Percentiles rank a stretch among this genome's conserved stretches.
Conservation (phyloP, 129 eudicot genomes). For the Flaveria brownii region DNA sequence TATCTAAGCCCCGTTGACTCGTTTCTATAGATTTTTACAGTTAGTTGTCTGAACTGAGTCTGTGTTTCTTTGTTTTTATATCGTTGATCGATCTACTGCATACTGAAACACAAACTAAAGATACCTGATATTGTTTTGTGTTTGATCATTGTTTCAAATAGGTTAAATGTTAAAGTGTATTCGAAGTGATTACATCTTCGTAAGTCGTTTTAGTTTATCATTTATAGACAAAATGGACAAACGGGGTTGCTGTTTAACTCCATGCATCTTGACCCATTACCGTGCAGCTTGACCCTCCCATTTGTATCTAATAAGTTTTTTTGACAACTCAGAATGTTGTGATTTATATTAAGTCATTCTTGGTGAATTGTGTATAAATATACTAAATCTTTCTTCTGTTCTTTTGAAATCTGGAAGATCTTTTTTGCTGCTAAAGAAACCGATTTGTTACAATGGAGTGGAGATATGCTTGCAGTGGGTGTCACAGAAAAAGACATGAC, state of each 20-base stretch:
- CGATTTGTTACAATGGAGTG: slow-evolving; percentile 88
- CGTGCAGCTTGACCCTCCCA: too few relatives aligned
- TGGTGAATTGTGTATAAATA: background rate
- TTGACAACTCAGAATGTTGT: background rate
- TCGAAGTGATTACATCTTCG: too few relatives aligned
- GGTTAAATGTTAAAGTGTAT: too few relatives aligned
- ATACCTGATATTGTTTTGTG: slow-evolving; percentile 13
- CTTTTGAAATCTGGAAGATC: slow-evolving; percentile 41
- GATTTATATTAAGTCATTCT: background rate
- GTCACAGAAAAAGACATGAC: slow-evolving; percentile 79
- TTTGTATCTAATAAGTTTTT: background rate
- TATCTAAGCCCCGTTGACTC: too few relatives aligned
- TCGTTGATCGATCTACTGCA: background rate
- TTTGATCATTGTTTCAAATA: background rate
- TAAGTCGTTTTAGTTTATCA: too few relatives aligned
- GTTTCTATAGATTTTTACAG: too few relatives aligned
- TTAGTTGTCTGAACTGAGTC: background rate
- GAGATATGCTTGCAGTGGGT: slow-evolving; percentile 91
- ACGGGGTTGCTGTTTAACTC: too few relatives aligned
- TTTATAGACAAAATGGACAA: too few relatives aligned
- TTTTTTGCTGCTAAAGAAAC: slow-evolving; percentile 79
- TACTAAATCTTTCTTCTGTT: slow-evolving; percentile 15
- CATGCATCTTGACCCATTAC: too few relatives aligned
- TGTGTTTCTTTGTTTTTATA: background rate
- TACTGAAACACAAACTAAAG: background rate